These are phyloP conservation scores for Arthrobotrys megalospora DNA, from an alignment of 2,329 filamentous ascomycete species.

Conservation along the genomic window DNA sequence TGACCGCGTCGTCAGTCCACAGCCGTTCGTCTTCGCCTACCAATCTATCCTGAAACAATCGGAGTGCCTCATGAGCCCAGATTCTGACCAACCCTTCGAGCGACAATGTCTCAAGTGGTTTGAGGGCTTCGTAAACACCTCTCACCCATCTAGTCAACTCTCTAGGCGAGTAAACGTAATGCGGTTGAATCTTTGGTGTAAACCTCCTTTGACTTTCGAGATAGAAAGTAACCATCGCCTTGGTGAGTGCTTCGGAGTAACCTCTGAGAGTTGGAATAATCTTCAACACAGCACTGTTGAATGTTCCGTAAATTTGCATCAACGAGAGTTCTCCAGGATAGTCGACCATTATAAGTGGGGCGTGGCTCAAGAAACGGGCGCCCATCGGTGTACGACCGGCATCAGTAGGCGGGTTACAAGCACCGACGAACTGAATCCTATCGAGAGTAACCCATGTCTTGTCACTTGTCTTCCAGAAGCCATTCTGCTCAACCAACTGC, in stretches of 20 bases:
- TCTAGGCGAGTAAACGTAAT: slow-evolving; percentile 99
- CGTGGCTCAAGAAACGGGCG: slow-evolving; percentile 92
- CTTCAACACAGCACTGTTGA: slow-evolving; percentile 96
- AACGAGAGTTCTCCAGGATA: slow-evolving; percentile 97
- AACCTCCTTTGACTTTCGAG: slow-evolving; percentile 94
- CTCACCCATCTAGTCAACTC: slow-evolving; percentile 98
- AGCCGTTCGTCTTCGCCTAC: slow-evolving; percentile 93
- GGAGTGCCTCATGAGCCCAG: slow-evolving; percentile 96
- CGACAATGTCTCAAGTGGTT: slow-evolving; percentile 87
- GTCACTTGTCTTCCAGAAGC: slow-evolving; percentile 98
- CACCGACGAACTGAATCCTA: slow-evolving; percentile 98
- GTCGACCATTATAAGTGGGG: slow-evolving; percentile 99
- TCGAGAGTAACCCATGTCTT: slow-evolving; percentile 98
- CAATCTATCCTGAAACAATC: slow-evolving; percentile 96
- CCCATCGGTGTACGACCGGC: slow-evolving; percentile 95
- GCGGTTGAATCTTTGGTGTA: slow-evolving; percentile 95
- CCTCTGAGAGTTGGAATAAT: slow-evolving; percentile 95
- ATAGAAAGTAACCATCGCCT: slow-evolving; percentile 98
- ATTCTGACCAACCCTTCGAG: slow-evolving; percentile 95
- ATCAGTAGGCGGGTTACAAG: slow-evolving; percentile 98
- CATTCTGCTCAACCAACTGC: slow-evolving; percentile 97
- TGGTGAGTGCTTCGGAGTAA: slow-evolving; percentile 92
- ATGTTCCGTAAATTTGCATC: slow-evolving; percentile 97
- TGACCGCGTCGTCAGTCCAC: slow-evolving; percentile 93
- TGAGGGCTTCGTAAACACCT: slow-evolving; percentile 96